These are phyloP conservation scores for Apiotrichum gamsii DNA, from an alignment of 1,284 basidiomycete genomes.

Conservation along the genomic window DNA sequence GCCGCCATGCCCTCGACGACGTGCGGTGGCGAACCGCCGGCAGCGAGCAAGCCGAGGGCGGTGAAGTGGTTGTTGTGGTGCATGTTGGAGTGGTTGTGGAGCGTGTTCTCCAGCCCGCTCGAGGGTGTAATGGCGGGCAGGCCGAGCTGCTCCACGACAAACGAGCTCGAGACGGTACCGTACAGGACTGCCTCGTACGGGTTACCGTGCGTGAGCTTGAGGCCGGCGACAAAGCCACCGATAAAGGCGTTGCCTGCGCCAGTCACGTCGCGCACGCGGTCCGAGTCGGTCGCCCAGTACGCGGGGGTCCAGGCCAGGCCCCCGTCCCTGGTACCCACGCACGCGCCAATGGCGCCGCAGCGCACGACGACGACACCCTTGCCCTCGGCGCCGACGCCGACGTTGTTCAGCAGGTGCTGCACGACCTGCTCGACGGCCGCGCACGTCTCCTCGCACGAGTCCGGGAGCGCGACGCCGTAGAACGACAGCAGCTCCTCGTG, in stretches of 20 bases:
- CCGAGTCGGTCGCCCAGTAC: constrained; percentile 19
- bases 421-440: constrained; percentile 23
- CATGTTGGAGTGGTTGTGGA: too few relatives aligned
- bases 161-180: constrained; percentile 40
- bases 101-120: background rate
- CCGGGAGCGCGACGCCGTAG: constrained; percentile 17
- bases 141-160: constrained; percentile 40
- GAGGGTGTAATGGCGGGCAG: constrained; percentile 17
- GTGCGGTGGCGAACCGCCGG: background rate
- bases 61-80: too few relatives aligned
- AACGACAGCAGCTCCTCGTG: constrained; percentile 40
- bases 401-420: constrained; percentile 19
- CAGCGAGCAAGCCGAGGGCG: background rate
- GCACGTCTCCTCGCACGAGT: constrained; percentile 8
- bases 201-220: constrained; percentile 26
- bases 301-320: constrained; percentile 38
- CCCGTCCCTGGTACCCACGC: constrained; percentile 27
- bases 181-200: constrained; percentile 35
- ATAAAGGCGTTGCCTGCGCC: constrained; percentile 43
- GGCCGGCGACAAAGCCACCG: constrained; percentile 40
- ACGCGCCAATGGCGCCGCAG: constrained; percentile 35
- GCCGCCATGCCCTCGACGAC: background rate
- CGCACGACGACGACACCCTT: constrained; percentile 36
- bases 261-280: constrained; percentile 34
- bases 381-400: constrained; percentile 27